Evolutionary conservation across 2,329 filamentous ascomycete genomes (phyloP), one percentile per base, ranked within the genome.

Genomic region (Penicillium frequentans): DNA sequence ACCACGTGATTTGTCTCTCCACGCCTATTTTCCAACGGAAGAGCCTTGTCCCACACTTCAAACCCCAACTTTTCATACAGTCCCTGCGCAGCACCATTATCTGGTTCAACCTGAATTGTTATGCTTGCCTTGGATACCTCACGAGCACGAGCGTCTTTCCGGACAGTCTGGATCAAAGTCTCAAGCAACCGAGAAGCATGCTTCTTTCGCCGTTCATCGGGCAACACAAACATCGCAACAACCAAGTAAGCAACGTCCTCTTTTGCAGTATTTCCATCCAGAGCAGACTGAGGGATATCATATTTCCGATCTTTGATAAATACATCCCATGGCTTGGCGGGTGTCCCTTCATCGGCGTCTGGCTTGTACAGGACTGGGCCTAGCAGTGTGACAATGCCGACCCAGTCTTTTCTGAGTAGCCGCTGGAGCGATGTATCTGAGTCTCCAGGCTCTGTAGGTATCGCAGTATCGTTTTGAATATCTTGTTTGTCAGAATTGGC

Each of bases 351-450:
- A 33, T 54, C 37, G 11, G 37, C 27, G 35, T 27, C 37, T 27
- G 49, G 33, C 19, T 49, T 44, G 5, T 64, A 52, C 21, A 50
- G 46, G 19, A 59, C 61, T 11, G 68, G 69, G 2, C 66, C 66
- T 2, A 70, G n/a, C 2, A 72, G 50, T 7, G 70, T 69, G 39
- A 68, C 58, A 52, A 68, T 66, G 16, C 70, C 71, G n/a, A 69
- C 47, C 71, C 70, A 73, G 50, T 70, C 60, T 49, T 64, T 59
- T 11, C 43, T 11, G 31, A 60, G 46, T 6, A 68, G 45, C 4
- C 39, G 26, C 11, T 59, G 52, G 11, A 64, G 35, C 13, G 54
- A 44, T 45, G 23, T 45, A 11, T 42, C 19, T 1, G 24, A 5
- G 6, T 44, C 33, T 11, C 48, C 29, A 24, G 39, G 26, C 35